Conservation (phyloP, 768 basidiomycete species). For the Dacryopinax primogenitus region DNA sequence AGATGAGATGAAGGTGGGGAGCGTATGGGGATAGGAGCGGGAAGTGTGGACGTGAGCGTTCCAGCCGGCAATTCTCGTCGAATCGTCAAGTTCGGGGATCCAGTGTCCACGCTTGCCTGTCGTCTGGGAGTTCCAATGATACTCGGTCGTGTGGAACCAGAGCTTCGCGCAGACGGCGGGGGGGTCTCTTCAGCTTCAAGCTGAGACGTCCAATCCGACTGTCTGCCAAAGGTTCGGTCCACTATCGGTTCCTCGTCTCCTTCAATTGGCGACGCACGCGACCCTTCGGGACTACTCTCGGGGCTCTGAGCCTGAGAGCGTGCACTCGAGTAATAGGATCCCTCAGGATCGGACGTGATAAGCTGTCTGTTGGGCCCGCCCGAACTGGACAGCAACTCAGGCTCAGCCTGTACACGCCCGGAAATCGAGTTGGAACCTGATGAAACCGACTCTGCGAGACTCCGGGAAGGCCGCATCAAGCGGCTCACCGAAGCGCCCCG, state of each 20-base stretch:
- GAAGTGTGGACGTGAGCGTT: not conserved
- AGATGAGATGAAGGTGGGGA: not conserved
- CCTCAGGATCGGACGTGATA: not conserved
- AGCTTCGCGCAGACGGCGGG: not conserved
- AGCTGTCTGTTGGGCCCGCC: slow-evolving; percentile 3
- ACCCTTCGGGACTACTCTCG: not conserved
- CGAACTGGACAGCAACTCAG: slow-evolving; percentile 6
- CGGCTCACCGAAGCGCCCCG: not conserved
- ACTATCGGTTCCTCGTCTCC: slow-evolving; percentile 4
- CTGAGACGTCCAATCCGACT: slow-evolving; percentile 9
- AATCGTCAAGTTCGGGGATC: slow-evolving; percentile 8
- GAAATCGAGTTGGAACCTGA: not conserved
- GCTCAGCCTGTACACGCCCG: not conserved
- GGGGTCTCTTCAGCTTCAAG: slow-evolving; percentile 4
- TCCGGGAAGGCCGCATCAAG: not conserved
- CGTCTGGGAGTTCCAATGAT: not conserved
- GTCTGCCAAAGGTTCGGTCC: slow-evolving; percentile 5
- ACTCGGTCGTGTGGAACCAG: not conserved
- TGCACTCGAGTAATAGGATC: not conserved
- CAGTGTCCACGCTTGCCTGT: not conserved
- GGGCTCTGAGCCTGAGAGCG: slow-evolving; percentile 1
- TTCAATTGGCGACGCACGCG: not conserved
- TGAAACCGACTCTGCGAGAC: not conserved
- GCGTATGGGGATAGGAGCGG: not conserved
- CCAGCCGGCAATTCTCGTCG: not conserved